Base-by-base conservation (phyloP, 1,284 basidiomycete species). In the Ceratobasidium sp. region DNA sequence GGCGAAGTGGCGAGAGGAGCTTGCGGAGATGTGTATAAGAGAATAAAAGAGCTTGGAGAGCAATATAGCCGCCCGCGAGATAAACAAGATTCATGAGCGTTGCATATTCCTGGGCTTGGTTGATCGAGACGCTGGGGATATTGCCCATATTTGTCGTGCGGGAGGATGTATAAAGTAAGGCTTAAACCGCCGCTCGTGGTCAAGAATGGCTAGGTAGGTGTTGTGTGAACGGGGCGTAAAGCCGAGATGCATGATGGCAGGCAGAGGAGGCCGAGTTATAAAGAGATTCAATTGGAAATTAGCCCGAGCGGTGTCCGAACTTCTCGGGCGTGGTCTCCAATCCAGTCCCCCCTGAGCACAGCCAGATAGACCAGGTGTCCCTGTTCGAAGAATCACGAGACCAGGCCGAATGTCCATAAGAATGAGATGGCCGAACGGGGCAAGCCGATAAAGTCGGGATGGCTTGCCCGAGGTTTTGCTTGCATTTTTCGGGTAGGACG, bases 1-100 rank as follows among this genome's bases (percentile, higher is more conserved):
- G 76, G 27, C 84, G 83, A 9, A 88, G 75, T 0, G 86, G 83
- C 1, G 87, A 87, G 0, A 79, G 84, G 31, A 78, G 41, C 7
- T 43, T 29, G 48, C 58, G 56, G 51, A 72, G 37, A 4, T 22
- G 56, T 1, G 8, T 19, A 34, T 61, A 72, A 5, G 31, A 14
- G 4, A 56, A 59, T 8, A 16, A 9, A 1, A 39, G 19, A 22
- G 43, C 46, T 51, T 39, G 27, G 6, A 72, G n/a, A n/a, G 27
- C 19, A 11, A 56, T 13, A 13, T 77, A 27, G 81, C 78, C 19
- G 56, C 76, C 43, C 48, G 34, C 56, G 54, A 41, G 1, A 74
- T 24, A 61, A 19, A 24, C 24, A 37, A 74, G 7, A 49, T 43
- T 74, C 19, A 43, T 43, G 29, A 68, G 22, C 2, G 63, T 41